Conservation (phyloP, 2,329 filamentous ascomycete genomes). For the Acarospora socialis region DNA sequence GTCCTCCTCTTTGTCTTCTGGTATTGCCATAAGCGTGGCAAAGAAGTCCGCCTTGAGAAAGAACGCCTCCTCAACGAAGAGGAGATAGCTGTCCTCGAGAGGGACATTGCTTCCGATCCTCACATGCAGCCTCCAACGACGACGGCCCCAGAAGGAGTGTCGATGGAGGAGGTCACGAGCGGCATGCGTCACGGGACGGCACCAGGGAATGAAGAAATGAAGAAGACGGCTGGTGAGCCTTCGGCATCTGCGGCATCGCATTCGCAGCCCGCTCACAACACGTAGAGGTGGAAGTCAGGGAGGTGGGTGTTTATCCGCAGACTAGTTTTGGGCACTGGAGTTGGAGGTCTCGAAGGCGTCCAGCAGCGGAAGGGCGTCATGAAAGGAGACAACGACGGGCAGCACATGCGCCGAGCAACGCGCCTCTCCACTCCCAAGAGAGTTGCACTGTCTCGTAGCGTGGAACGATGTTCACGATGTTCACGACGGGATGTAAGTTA, state of each 20-base stretch:
- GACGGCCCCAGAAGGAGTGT: slow-evolving; percentile 27
- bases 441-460: slow-evolving; percentile 7
- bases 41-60: slow-evolving; percentile 63
- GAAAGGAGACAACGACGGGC: slow-evolving; percentile 1
- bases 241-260: slow-evolving; percentile 1
- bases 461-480: not conserved
- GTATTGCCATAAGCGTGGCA: slow-evolving; percentile 95
- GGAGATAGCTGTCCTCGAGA: slow-evolving; percentile 28
- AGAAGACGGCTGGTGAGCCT: slow-evolving; percentile 5
- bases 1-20: slow-evolving; percentile 88
- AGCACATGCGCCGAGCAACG: slow-evolving; percentile 1
- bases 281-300: slow-evolving; percentile 4
- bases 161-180: slow-evolving; percentile 25
- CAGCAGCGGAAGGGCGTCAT: slow-evolving; percentile 2
- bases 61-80: slow-evolving; percentile 35
- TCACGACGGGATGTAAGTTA: not conserved
- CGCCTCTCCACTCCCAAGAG: slow-evolving; percentile 5
- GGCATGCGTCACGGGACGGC: slow-evolving; percentile 18
- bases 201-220: not conserved
- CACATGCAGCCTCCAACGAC: slow-evolving; percentile 26
- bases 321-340: not conserved
- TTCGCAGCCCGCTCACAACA: slow-evolving; percentile 2
- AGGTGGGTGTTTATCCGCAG: not conserved
- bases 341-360: not conserved
- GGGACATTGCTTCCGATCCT: slow-evolving; percentile 19